Conservation (phyloP, 139 green algal species). For the Monoraphidium neglectum region DNA sequence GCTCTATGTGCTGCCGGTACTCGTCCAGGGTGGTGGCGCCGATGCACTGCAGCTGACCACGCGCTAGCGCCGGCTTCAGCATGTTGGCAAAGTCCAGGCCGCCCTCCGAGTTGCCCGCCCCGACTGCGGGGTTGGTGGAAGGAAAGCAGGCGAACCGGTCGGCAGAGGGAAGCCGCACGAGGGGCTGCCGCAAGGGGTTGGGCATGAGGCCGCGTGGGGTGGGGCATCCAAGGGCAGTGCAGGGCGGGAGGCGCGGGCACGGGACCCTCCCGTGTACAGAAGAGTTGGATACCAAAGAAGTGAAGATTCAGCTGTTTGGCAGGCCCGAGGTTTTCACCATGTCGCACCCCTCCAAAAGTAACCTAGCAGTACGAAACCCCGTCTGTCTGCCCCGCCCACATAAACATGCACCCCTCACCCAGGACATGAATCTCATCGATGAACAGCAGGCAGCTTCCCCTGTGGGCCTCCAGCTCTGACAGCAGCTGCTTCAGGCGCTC, state of each 20-base stretch:
- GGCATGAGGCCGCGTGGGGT: no score
- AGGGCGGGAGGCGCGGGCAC: no score
- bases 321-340: neutral
- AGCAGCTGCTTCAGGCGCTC: constrained; percentile 69
- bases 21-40: constrained; percentile 92
- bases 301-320: no score
- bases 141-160: no score
- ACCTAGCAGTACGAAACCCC: no score
- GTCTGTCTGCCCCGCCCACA: neutral
- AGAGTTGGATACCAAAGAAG: no score
- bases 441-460: constrained; percentile 67
- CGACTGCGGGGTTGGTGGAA: constrained; percentile 33
- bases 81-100: constrained; percentile 81
- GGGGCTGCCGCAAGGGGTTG: no score
- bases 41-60: constrained; percentile 72
- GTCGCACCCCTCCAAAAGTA: neutral
- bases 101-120: constrained; percentile 60
- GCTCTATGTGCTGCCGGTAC: constrained; percentile 88
- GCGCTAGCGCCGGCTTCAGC: constrained; percentile 84
- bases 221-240: no score
- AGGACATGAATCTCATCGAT: constrained; percentile 80
- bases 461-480: constrained; percentile 51
- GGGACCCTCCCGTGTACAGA: no score
- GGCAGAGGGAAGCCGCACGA: no score
- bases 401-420: constrained; percentile 27